These are phyloP conservation scores for Pelagomonas calceolata DNA, from an alignment of 108 stramenopile species.

Conservation along the genomic window DNA sequence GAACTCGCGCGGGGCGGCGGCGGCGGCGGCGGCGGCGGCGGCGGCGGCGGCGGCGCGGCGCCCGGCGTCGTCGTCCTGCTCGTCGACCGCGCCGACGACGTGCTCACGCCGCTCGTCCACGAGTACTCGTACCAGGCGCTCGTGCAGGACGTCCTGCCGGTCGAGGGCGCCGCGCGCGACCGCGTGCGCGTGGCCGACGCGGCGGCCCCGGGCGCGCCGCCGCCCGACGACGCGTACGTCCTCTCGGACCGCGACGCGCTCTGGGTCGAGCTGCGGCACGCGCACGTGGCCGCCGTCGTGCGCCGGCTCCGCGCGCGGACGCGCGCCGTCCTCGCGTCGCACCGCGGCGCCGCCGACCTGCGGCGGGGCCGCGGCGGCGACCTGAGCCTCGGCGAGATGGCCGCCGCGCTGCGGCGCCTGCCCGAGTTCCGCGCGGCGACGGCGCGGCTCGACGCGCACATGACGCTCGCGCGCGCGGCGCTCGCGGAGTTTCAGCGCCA, in stretches of 20 bases:
- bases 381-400: conserved; percentile 72
- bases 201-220: conserved; percentile 8
- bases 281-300: conserved; percentile 89
- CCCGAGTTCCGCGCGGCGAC: conserved; percentile 88
- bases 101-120: conserved; percentile 88
- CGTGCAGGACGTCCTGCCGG: conserved; percentile 78
- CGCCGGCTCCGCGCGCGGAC: conserved; percentile 59
- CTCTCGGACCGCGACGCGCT: conserved; percentile 85
- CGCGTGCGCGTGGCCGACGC: conserved; percentile 35
- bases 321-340: conserved; percentile 60
- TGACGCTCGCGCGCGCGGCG: conserved; percentile 80
- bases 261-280: conserved; percentile 86
- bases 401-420: conserved; percentile 70
- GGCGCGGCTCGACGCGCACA: conserved; percentile 81
- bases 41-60: conserved; percentile 77
- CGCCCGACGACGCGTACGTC: conserved; percentile 58
- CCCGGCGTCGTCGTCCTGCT: too few species aligned
- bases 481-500: conserved; percentile 66
- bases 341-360: conserved; percentile 36
- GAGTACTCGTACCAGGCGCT: conserved; percentile 95
- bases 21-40: conserved; percentile 66
- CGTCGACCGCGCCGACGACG: conserved; percentile 80
- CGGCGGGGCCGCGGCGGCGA: conserved; percentile 38
- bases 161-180: conserved; percentile 74
- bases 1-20: conserved; percentile 70